Conservation (phyloP, 2,329 filamentous ascomycete genomes). For the Albophoma yamanashiensis region DNA sequence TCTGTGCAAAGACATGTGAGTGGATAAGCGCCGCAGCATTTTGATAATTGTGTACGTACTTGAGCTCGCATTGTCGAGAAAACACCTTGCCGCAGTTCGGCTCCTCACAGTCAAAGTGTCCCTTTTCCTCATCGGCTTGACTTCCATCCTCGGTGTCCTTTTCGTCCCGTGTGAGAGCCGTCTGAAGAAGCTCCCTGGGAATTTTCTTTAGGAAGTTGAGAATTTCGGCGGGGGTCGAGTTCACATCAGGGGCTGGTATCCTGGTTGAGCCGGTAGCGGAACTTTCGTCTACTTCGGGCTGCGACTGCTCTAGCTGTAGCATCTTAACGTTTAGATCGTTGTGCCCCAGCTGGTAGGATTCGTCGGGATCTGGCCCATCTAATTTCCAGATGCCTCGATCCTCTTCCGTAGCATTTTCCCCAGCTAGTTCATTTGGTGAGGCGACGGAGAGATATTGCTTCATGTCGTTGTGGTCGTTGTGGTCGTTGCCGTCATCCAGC, state of each 20-base stretch:
- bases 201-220: slow-evolving; percentile 14
- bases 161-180: slow-evolving; percentile 13
- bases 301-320: not conserved
- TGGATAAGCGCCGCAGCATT: not conserved
- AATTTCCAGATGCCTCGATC: not conserved
- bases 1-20: slow-evolving; percentile 27
- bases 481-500: not conserved
- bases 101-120: slow-evolving; percentile 18
- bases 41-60: slow-evolving; percentile 27
- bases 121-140: slow-evolving; percentile 7
- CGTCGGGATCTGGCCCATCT: not conserved
- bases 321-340: not conserved
- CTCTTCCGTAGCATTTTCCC: not conserved
- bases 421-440: not conserved
- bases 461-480: no score
- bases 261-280: not conserved
- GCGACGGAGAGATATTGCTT: not conserved
- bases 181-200: slow-evolving; percentile 21
- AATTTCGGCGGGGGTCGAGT: slow-evolving; percentile 4
- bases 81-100: slow-evolving; percentile 35
- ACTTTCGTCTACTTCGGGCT: not conserved
- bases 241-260: not conserved
- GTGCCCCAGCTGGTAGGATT: not conserved
- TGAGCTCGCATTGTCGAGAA: slow-evolving; percentile 43
- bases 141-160: slow-evolving; percentile 3